Evolutionary conservation across 106 monocot genomes (phyloP), one percentile per base, ranked within the genome.

Genomic region (Platanthera guangdongensis): DNA sequence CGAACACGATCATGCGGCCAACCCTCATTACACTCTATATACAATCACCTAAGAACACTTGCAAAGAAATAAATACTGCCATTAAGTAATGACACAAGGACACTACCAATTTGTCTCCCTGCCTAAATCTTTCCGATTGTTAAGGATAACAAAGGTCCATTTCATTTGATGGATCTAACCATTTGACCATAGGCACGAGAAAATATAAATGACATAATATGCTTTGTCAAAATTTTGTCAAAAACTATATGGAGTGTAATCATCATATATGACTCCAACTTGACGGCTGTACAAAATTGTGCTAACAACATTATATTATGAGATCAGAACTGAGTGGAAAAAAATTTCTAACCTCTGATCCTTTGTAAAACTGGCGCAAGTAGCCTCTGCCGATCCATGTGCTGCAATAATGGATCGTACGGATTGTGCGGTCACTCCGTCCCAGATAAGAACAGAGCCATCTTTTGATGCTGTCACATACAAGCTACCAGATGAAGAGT

Each of bases 391-490:
- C 8, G 79, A 87, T 19, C 83, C 83, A 86, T 96, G 95, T 72
- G 95, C 95, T 15, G 82, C 85, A 78, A 73, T 73, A 78, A 96
- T 87, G 8, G 85, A 75, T 10, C 93, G 83, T 16, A 96, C 84
- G 82, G 88, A 96, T 49, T 89, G 83, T 73, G 92, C 88, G 60
- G 81, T 87, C 39, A 86, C 83, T 52, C 93, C 92, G 84, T 96
- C 95, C 90, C 92, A 96, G 75, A 93, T 67, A 22, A 86, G 75
- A 79, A 96, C 32, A 51, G 82, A 84, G 55, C 95, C 95, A 87
- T 96, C 95, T 84, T 96, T 96, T 51, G 90, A 96, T 46, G 95
- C 92, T 74, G 90, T 95, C 45, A 92, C 90, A 83, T 95, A 95
- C 75, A 87, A 71, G 52, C 82, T 81, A 7, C 92, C 95, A 52